Percentiles rank a stretch among this genome's conserved stretches.
Evolutionary conservation across 306 rosid genomes (phyloP).

Genomic region (barrel medic (Medicago truncatula)): DNA sequence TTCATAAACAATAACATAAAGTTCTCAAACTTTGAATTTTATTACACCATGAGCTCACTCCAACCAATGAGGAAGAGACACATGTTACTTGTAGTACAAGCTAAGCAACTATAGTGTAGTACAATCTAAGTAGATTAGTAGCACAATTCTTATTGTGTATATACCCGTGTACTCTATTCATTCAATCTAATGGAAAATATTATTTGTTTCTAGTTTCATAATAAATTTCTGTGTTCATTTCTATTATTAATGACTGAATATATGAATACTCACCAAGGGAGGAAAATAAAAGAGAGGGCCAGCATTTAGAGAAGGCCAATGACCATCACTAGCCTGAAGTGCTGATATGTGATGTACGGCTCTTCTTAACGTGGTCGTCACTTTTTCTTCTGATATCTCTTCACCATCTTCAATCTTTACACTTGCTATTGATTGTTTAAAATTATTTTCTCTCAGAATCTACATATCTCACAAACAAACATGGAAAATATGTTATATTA

Average conservation of each 20-base stretch:
- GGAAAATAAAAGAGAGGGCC: constrained; percentile 79
- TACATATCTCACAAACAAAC: neutral
- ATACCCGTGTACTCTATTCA: too few relatives aligned
- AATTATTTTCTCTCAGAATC: constrained; percentile 46
- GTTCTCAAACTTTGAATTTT: neutral
- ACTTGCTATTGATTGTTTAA: constrained; percentile 56
- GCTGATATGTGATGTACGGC: constrained; percentile 54
- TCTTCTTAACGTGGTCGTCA: constrained; percentile 48
- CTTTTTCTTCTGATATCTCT: constrained; percentile 52
- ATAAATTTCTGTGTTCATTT: neutral
- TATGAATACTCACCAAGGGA: constrained; percentile 72
- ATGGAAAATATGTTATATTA: neutral
- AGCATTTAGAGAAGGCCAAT: constrained; percentile 85
- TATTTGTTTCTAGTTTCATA: too few relatives aligned
- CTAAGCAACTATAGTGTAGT: too few relatives aligned
- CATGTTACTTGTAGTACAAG: too few relatives aligned
- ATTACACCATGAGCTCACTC: too few relatives aligned
- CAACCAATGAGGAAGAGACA: too few relatives aligned
- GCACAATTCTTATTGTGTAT: too few relatives aligned
- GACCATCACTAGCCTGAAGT: constrained; percentile 73
- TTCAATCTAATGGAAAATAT: too few relatives aligned
- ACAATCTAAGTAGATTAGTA: too few relatives aligned
- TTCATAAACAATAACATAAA: neutral
- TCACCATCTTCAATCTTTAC: constrained; percentile 66
- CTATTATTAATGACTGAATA: neutral